Evolutionary conservation across 306 rosid genomes (phyloP), one percentile per base, ranked within the genome.

Genomic region (Albizia julibrissin): DNA sequence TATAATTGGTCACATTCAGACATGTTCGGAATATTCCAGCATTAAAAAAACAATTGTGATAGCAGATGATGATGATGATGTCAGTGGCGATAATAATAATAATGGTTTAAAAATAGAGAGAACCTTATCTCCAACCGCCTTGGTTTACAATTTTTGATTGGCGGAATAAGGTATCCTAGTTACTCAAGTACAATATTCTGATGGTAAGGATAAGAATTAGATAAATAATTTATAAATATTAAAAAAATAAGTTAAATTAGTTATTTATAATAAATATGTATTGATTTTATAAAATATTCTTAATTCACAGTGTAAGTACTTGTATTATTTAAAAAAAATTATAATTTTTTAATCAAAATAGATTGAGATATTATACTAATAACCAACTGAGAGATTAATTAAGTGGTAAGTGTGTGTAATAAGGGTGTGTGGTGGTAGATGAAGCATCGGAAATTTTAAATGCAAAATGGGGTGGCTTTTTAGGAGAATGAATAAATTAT

Each of bases 121-220:
- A 40, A 82, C 46, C 58, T 61, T 29, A 82, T 86, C 84, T 67
- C 24, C 43, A 14, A 68, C 78, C 70, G 64, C 76, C 58, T 39
- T 18, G 46, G 61, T 77, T 72, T 64, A 50, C 82, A 72, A 22
- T 42, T 50, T 49, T 26, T 21, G 31, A 39, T 68, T 65, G 64
- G 34, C 15, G 14, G 21, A 43, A 43, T 43, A 0, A 37, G 8
- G 1, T 1, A 6, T 37, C 6, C 40, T 6, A 37, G 8, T 37
- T 37, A 37, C 40, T 37, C 40, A 37, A 6, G 40, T 37, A 37
- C 40, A 6, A 6, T 6, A 37, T 16, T 47, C 19, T 14, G 4
- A 47, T 3, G 5, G 4, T 14, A 47, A 47, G 14, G 14, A 4
- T 47, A 10, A 47, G 1, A 47, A 16, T 47, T 47, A 47, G 15